These are phyloP conservation scores for Raphidocelis subcapitata DNA, from an alignment of 139 green algal genomes.

Conservation along the genomic window DNA sequence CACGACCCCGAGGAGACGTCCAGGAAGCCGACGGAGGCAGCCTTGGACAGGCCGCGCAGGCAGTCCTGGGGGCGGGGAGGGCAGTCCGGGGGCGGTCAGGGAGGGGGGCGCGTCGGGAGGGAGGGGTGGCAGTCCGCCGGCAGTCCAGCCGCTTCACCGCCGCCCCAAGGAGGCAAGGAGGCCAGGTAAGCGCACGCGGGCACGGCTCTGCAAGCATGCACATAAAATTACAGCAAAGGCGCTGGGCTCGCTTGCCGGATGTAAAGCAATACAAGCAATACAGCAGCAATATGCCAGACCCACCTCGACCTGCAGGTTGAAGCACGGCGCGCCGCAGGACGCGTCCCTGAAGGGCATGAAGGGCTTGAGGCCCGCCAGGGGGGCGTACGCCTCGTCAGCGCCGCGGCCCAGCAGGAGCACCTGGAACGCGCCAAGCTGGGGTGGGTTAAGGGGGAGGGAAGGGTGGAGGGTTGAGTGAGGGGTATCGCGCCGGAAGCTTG, in stretches of 20 bases:
- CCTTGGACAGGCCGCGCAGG: constrained; percentile 61
- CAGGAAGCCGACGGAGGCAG: constrained; percentile 79
- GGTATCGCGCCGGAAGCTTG: background rate
- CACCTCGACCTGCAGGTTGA: constrained; percentile 70
- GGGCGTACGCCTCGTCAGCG: constrained; percentile 71
- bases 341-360: constrained; percentile 86
- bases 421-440: constrained; percentile 75
- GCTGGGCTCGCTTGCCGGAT: too few relatives aligned
- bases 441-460: too few relatives aligned
- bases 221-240: too few relatives aligned
- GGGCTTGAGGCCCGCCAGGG: constrained; percentile 60
- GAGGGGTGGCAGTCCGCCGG: background rate
- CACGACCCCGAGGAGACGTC: constrained; percentile 59
- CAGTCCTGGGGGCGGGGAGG: background rate
- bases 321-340: constrained; percentile 75
- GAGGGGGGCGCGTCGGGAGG: background rate
- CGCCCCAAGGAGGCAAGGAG: too few relatives aligned
- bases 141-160: too few relatives aligned
- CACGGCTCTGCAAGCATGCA: too few relatives aligned
- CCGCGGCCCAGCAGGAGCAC: constrained; percentile 65
- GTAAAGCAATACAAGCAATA: too few relatives aligned
- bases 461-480: too few relatives aligned
- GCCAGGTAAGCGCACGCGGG: too few relatives aligned
- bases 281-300: too few relatives aligned
- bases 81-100: too few relatives aligned